Conservation (phyloP, 768 basidiomycete genomes). For the Atractiella rhizophila region DNA sequence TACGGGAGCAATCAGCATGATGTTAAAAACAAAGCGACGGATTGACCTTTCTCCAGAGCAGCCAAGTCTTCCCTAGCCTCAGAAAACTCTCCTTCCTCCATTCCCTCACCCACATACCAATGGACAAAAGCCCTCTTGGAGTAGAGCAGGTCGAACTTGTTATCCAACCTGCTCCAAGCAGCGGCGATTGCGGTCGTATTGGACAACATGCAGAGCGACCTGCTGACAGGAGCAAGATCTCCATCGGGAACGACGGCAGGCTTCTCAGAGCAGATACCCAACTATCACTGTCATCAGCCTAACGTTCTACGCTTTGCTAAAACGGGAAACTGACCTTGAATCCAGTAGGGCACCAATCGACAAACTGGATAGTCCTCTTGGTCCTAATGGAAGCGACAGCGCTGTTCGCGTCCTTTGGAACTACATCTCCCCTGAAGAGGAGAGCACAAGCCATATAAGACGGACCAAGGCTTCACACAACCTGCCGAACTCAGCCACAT, state of each 20-base stretch:
- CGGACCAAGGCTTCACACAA: constrained; percentile 46
- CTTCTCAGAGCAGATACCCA: constrained; percentile 95
- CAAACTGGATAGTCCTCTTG: constrained; percentile 91
- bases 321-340: too few relatives aligned
- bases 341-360: constrained; percentile 94
- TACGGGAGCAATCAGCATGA: too few relatives aligned
- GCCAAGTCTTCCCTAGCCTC: constrained; percentile 96
- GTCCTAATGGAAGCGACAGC: constrained; percentile 89
- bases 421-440: constrained; percentile 47
- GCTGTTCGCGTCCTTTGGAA: constrained; percentile 80
- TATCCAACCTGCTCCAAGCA: constrained; percentile 82
- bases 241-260: constrained; percentile 76
- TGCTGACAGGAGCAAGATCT: constrained; percentile 75
- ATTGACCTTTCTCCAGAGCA: constrained; percentile 54
- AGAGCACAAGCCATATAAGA: constrained; percentile 36
- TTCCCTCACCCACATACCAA: constrained; percentile 67
- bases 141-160: constrained; percentile 96
- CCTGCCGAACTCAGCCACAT: constrained; percentile 73
- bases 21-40: too few relatives aligned
- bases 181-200: constrained; percentile 83
- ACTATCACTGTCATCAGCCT: too few relatives aligned
- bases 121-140: constrained; percentile 25
- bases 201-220: constrained; percentile 92
- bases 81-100: constrained; percentile 99
- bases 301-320: too few relatives aligned